phyloP scores from a whole-genome alignment of 768 basidiomycete species.

The Lyophyllum semitale region DNA sequence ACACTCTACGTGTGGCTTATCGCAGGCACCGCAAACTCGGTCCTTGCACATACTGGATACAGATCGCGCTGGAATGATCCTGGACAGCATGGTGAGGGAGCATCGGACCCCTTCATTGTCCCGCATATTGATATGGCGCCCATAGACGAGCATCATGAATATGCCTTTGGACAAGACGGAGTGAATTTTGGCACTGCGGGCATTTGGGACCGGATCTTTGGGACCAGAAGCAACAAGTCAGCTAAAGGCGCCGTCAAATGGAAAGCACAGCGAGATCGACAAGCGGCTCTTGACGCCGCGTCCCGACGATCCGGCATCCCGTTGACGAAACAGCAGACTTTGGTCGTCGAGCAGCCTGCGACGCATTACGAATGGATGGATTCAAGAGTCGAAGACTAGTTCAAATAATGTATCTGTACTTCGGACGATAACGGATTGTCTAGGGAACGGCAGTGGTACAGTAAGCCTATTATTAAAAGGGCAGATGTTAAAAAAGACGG shows the following conservation, averaged over 20 bases:
- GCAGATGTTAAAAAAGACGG: too few relatives aligned
- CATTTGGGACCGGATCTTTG: neutral
- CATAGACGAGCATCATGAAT: conserved; percentile 3
- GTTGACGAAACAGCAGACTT: neutral
- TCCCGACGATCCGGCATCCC: neutral
- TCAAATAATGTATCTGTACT: too few relatives aligned
- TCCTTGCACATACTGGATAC: neutral
- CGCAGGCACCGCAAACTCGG: neutral
- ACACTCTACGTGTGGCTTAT: neutral
- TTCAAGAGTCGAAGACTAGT: too few relatives aligned
- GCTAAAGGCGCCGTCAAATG: neutral
- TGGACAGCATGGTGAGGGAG: neutral
- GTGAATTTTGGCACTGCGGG: conserved; percentile 2
- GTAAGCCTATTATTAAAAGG: too few relatives aligned
- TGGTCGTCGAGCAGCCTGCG: neutral
- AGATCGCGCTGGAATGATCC: neutral
- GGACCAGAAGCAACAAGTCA: neutral
- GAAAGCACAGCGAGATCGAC: neutral
- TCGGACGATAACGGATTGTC: too few relatives aligned
- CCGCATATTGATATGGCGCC: neutral
- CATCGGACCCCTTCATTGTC: neutral
- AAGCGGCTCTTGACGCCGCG: neutral
- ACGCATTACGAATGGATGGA: neutral
- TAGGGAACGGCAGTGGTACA: too few relatives aligned
- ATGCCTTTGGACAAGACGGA: neutral